Conservation (phyloP, 441 rosid genomes). For the Cnidoscolus chayamansa region DNA sequence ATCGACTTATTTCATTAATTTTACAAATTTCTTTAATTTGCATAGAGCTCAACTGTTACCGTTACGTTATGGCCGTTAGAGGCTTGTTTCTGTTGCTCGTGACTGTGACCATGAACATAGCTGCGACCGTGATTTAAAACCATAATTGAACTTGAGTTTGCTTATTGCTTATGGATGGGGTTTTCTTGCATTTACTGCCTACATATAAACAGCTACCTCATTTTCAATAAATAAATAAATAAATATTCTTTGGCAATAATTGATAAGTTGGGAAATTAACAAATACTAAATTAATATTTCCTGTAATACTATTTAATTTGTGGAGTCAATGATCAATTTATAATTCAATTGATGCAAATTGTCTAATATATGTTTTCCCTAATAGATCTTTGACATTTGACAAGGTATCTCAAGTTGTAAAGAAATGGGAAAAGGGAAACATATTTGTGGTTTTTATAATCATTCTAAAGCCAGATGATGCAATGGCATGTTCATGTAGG, state of each 20-base stretch:
- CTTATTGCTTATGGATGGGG: background rate
- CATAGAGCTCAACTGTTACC: too few species aligned
- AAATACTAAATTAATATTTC: background rate
- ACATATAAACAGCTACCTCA: background rate
- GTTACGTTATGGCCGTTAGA: too few species aligned
- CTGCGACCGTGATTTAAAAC: too few species aligned
- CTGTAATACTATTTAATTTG: background rate
- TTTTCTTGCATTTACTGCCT: background rate
- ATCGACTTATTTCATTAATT: too few species aligned
- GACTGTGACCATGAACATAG: too few species aligned
- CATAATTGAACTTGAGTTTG: background rate
- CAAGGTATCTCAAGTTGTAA: background rate
- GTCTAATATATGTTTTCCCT: background rate
- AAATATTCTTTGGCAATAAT: background rate
- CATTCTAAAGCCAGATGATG: background rate
- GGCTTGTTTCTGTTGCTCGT: too few species aligned
- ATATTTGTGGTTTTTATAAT: background rate
- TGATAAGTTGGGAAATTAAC: background rate
- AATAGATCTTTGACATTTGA: slow-evolving; percentile 1
- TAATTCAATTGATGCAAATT: background rate
- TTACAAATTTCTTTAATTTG: too few species aligned
- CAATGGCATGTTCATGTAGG: background rate
- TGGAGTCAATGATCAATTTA: background rate
- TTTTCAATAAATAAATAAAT: background rate
- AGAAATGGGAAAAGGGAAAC: background rate